Evolutionary conservation across 768 basidiomycete species (phyloP).

Genomic region (Cystobasidium ongulense): DNA sequence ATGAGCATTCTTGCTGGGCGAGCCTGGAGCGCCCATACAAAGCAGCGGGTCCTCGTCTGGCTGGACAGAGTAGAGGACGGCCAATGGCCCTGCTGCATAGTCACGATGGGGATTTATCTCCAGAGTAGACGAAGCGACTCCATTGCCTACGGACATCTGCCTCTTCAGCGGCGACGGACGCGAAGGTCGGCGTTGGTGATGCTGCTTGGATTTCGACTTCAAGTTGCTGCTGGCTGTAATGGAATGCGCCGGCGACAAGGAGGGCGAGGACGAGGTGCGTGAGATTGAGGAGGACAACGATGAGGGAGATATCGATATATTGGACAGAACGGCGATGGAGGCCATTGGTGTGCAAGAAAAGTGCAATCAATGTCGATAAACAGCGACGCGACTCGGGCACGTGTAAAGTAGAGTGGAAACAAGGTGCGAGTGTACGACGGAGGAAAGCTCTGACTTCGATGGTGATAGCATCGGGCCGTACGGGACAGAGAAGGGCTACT

Average conservation of each 20-base stretch:
- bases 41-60: constrained; percentile 1
- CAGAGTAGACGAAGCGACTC: background rate
- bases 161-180: constrained; percentile 1
- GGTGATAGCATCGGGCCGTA: too few relatives aligned
- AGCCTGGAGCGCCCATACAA: background rate
- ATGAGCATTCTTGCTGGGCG: background rate
- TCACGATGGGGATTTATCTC: background rate
- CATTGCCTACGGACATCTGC: background rate
- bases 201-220: background rate
- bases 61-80: background rate
- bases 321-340: too few relatives aligned
- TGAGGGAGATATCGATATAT: background rate
- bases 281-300: background rate
- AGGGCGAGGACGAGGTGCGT: background rate
- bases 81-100: background rate
- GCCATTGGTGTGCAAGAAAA: too few relatives aligned
- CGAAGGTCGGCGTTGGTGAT: background rate
- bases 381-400: too few relatives aligned
- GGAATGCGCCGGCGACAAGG: background rate
- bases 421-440: too few relatives aligned
- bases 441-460: too few relatives aligned
- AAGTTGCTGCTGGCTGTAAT: background rate
- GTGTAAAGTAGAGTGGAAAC: too few relatives aligned
- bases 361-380: too few relatives aligned
- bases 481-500: too few relatives aligned